Percentiles rank a stretch among this genome's conserved stretches.
Evolutionary conservation across 352 stramenopile genomes (phyloP).

Genomic region (Globisporangium paroecandrum): DNA sequence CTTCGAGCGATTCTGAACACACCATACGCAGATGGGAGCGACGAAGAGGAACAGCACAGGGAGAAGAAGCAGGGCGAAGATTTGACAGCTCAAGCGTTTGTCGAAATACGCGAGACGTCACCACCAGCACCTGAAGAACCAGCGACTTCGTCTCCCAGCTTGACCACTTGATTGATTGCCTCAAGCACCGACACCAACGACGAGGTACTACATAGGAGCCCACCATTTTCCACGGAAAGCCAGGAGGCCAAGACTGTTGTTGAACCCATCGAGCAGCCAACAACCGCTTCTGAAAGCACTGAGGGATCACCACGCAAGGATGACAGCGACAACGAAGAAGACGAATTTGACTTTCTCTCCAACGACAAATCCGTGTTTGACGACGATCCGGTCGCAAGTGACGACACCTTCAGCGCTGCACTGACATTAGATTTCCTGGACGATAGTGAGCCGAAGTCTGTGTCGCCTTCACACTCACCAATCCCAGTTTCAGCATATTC

Average conservation of each 20-base stretch:
- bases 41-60: not conserved
- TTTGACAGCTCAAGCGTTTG: not conserved
- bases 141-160: not conserved
- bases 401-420: not conserved
- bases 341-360: constrained; percentile 38
- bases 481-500: constrained; percentile 9
- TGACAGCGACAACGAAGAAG: constrained; percentile 5
- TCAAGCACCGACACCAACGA: not conserved
- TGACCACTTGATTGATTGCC: too few relatives aligned
- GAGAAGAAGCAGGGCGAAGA: not conserved
- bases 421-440: constrained; percentile 5
- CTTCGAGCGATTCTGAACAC: constrained; percentile 24
- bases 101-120: not conserved
- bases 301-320: not conserved
- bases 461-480: not conserved
- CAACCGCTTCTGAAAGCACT: not conserved
- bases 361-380: constrained; percentile 17
- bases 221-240: not conserved
- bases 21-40: not conserved
- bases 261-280: not conserved
- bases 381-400: not conserved
- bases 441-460: not conserved
- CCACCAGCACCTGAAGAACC: not conserved
- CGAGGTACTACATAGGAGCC: not conserved
- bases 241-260: not conserved